Evolutionary conservation across 306 rosid species (phyloP).

Genomic region (Acacia crassicarpa): DNA sequence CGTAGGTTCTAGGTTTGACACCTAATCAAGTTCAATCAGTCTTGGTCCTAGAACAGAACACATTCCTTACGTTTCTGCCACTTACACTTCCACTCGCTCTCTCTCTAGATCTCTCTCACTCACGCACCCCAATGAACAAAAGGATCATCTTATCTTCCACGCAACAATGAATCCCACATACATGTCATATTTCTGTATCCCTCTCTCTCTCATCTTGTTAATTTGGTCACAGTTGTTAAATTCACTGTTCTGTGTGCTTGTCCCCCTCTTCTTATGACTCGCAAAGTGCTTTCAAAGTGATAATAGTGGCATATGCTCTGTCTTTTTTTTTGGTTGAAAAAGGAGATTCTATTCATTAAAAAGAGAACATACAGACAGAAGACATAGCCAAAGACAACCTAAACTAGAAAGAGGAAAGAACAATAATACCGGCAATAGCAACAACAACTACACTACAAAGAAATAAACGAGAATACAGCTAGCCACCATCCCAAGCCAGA

Average conservation of each 20-base stretch:
- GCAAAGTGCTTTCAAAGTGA: conserved; percentile 17
- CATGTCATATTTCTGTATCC: neutral
- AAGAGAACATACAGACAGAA: no score
- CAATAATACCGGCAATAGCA: no score
- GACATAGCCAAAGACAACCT: no score
- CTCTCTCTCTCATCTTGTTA: neutral
- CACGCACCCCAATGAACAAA: neutral
- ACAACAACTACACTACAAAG: no score
- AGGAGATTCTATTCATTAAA: no score
- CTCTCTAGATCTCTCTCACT: neutral
- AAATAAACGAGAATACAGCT: no score
- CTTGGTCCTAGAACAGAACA: no score
- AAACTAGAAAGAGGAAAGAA: no score
- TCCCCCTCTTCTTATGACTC: neutral
- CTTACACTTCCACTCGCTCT: neutral
- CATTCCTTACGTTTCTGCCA: conserved; percentile 19
- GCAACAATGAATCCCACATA: neutral
- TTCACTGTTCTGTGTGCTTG: conserved; percentile 22
- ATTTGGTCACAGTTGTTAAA: neutral
- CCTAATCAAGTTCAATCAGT: no score
- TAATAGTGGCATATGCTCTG: neutral
- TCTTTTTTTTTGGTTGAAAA: no score
- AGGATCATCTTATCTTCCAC: neutral
- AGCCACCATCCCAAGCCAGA: no score
- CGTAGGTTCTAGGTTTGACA: no score